Evolutionary conservation across 371 early-diverging fungal genomes (phyloP), one percentile per base, ranked within the genome.

Genomic region (Choanephora cucurbitarum): DNA sequence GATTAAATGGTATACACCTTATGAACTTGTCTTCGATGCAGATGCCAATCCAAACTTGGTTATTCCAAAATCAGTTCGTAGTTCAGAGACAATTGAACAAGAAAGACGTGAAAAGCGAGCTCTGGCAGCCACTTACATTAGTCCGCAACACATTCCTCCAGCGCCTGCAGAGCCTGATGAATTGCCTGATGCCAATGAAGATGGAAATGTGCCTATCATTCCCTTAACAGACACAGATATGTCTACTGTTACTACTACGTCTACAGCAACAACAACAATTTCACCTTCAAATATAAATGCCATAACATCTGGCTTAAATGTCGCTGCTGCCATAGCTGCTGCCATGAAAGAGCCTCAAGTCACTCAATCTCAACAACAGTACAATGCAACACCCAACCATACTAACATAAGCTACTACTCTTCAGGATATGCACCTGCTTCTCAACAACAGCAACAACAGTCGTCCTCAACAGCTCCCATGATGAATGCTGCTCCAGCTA

Each of bases 91-190:
- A 0, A 18, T 14, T 9, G 37, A 44, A 2, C 68, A 72, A 41
- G 52, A 59, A 19, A 33, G 17, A 15, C 46, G 72, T 18, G 72
- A 72, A 34, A 54, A 55, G 5, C 49, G 41, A 0, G 51, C 55
- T n/a, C 39, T 72, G 3, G 67, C 69, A 10, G 69, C 62, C 5
- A 55, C 60, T 28, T 73, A 73, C 42, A 56, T 54, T 14, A 61
- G 49, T 21, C 39, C 44, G n/a, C 47, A 55, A 23, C 69, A 73
- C 61, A 66, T 73, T 17, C 73, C 73, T 43, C 51, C 61, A 48
- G 64, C 73, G 9, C 73, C 73, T 15, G 62, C 67, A 22, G 73
- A 69, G 28, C 69, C 67, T 22, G 62, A 57, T 28, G 69, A 69
- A 41, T 9, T 46, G 5, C 57, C 69, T 6, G 19, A 44, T 19